phyloP scores from a whole-genome alignment of 441 rosid species.

The Kokia cookei region DNA sequence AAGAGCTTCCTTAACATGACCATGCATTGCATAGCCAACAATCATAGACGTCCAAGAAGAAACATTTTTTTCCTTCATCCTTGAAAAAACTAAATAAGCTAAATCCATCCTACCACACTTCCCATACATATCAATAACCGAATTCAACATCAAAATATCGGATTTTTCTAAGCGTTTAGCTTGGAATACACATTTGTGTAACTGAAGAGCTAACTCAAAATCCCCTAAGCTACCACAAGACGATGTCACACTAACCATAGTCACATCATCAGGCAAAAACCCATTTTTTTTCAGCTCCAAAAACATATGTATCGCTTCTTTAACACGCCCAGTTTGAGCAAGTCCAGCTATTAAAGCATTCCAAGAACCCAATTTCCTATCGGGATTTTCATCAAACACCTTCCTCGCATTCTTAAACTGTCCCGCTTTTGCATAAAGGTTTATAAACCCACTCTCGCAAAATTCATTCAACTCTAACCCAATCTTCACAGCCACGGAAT shows the following conservation, averaged over 20 bases:
- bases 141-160: conserved; percentile 62
- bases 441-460: conserved; percentile 72
- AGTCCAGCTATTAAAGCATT: conserved; percentile 67
- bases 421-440: conserved; percentile 46
- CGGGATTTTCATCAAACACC: conserved; percentile 65
- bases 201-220: conserved; percentile 53
- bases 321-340: conserved; percentile 45
- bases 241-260: conserved; percentile 69
- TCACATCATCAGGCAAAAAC: conserved; percentile 61
- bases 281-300: conserved; percentile 54
- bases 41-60: conserved; percentile 87
- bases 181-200: conserved; percentile 65
- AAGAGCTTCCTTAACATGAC: conserved; percentile 48
- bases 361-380: conserved; percentile 81
- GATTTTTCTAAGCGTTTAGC: conserved; percentile 39
- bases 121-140: conserved; percentile 70
- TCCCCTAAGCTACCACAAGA: conserved; percentile 75
- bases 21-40: conserved; percentile 59
- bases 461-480: conserved; percentile 54
- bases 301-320: conserved; percentile 56
- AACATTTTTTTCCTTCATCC: conserved; percentile 47
- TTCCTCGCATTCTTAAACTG: conserved; percentile 43
- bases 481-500: conserved; percentile 44
- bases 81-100: conserved; percentile 43
- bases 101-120: conserved; percentile 85